Evolutionary conservation across 1,139 yeast species (phyloP), one percentile per base, ranked within the genome.

Genomic region (Wickerhamiella pararugosa): DNA sequence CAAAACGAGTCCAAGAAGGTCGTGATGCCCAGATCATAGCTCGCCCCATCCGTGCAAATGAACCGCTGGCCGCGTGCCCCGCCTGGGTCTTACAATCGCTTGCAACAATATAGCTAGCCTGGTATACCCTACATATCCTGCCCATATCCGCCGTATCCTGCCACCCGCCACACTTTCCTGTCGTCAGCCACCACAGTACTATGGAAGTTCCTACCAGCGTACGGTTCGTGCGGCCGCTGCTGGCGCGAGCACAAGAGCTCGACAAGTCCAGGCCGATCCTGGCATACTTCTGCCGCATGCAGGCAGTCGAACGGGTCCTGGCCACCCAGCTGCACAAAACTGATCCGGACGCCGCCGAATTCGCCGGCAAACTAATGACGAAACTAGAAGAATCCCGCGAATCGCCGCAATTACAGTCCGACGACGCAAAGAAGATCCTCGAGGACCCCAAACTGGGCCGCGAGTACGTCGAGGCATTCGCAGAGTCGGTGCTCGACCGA

Each of bases 221-320:
- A 36, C 54, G 67, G 53, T 56, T 60, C 21, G 63, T 71, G 26
- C 56, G 62, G 31, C 69, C 75, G 2, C 65, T 58, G 47, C 60
- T 74, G n/a, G 59, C 65, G 2, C 62, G 80, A 11, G 66, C 76
- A 30, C 53, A 54, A n/a, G 82, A 76, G 51, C 54, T 75, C 37
- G 63, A 60, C 32, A 46, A 54, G 1, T 65, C 64, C 29, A 70
- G 75, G 45, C 78, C 80, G 0, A 63, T 75, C 21, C 65, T 76
- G 25, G 63, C 77, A 32, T 75, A 75, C 55, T 75, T 66, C 58
- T 72, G 79, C 58, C 68, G 66, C 54, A 43, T 47, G 29, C 75
- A 77, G 51, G 81, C 82, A 0, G 75, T 79, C 7, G 84, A 82
- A 54, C 66, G 71, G 51, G 76, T 83, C 6, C 62, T 83, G 28